These are phyloP conservation scores for Phytopythium chamaehyphon DNA, from an alignment of 352 stramenopile species.

Conservation along the genomic window DNA sequence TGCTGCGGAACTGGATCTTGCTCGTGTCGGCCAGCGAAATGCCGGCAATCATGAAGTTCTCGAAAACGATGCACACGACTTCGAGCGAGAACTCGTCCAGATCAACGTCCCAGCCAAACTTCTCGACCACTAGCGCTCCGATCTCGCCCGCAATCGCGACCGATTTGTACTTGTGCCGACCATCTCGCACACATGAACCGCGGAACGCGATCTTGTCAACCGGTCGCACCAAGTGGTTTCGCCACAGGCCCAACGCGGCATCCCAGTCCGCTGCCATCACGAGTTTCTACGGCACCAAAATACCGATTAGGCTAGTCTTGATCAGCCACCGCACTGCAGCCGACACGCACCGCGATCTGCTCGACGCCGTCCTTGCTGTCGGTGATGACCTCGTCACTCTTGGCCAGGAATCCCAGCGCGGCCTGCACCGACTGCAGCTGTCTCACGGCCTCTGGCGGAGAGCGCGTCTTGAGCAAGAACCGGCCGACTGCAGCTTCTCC, in stretches of 20 bases:
- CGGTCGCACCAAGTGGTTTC: slow-evolving; percentile 22
- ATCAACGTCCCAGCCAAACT: slow-evolving; percentile 60
- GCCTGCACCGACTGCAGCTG: slow-evolving; percentile 53
- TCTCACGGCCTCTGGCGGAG: slow-evolving; percentile 41
- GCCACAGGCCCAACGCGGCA: slow-evolving; percentile 55
- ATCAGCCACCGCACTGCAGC: neutral
- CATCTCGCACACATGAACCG: slow-evolving; percentile 75
- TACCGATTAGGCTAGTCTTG: neutral
- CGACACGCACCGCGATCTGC: slow-evolving; percentile 50
- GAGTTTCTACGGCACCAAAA: slow-evolving; percentile 25
- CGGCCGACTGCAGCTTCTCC: slow-evolving; percentile 65
- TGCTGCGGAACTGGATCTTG: slow-evolving; percentile 61
- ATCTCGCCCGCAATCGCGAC: slow-evolving; percentile 58
- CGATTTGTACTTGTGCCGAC: slow-evolving; percentile 70
- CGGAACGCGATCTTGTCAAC: slow-evolving; percentile 48
- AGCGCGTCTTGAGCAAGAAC: slow-evolving; percentile 59
- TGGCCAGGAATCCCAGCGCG: slow-evolving; percentile 50
- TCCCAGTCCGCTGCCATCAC: slow-evolving; percentile 50
- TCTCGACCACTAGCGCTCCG: slow-evolving; percentile 45
- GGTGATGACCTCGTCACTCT: slow-evolving; percentile 54
- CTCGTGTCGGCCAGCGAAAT: slow-evolving; percentile 56
- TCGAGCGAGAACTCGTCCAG: slow-evolving; percentile 66
- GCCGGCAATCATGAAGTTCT: slow-evolving; percentile 61
- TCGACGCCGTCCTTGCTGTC: slow-evolving; percentile 36
- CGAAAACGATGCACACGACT: slow-evolving; percentile 71